phyloP scores from a whole-genome alignment of 129 eudicot species.

The Scalesia atractyloides region DNA sequence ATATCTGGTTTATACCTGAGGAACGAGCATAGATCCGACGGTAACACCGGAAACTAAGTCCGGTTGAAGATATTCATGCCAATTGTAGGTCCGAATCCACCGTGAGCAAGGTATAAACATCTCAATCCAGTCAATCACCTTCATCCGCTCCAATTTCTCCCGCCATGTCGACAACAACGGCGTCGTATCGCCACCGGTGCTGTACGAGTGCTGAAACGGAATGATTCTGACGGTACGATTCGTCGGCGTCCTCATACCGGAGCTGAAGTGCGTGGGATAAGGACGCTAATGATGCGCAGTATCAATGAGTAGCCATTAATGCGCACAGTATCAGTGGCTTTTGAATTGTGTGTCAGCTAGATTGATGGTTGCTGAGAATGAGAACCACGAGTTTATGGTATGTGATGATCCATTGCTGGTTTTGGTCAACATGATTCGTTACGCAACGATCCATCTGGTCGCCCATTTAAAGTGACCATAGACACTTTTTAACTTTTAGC shows the following conservation, averaged over 20 bases:
- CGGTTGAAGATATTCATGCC: slow-evolving; percentile 71
- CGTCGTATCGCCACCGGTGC: slow-evolving; percentile 30
- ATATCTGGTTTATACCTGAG: slow-evolving; percentile 59
- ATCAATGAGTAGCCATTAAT: neutral
- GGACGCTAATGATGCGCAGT: slow-evolving; percentile 33
- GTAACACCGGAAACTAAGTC: slow-evolving; percentile 86
- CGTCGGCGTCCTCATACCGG: slow-evolving; percentile 25
- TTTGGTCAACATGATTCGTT: slow-evolving; percentile 19
- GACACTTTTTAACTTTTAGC: no score
- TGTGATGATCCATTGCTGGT: slow-evolving; percentile 2
- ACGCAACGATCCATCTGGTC: slow-evolving; percentile 29
- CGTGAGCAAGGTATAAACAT: slow-evolving; percentile 75
- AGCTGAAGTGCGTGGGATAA: slow-evolving; percentile 13
- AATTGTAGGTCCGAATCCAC: slow-evolving; percentile 77
- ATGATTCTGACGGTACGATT: slow-evolving; percentile 64
- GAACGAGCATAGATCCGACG: slow-evolving; percentile 96
- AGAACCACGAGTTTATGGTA: slow-evolving; percentile 16
- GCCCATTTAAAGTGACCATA: neutral
- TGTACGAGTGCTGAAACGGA: slow-evolving; percentile 62
- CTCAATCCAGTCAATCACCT: slow-evolving; percentile 68
- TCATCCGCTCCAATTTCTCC: slow-evolving; percentile 65
- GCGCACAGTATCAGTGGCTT: neutral
- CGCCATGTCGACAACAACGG: slow-evolving; percentile 53
- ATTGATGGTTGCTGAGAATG: neutral
- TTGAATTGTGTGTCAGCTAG: slow-evolving; percentile 5